Conservation (phyloP, 495 filamentous ascomycete genomes). For the Daldinia loculata region DNA sequence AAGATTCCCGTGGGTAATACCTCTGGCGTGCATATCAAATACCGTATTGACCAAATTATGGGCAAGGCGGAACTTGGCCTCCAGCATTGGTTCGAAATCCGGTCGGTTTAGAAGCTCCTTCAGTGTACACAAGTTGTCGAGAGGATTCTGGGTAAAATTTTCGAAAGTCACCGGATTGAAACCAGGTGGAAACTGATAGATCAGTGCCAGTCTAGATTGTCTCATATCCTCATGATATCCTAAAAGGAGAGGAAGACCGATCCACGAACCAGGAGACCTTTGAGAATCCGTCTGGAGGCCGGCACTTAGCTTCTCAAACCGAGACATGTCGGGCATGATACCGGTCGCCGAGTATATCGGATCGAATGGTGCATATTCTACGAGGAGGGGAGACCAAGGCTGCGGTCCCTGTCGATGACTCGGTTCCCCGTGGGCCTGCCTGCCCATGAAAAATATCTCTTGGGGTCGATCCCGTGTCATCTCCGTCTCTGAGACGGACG, state of each 20-base stretch:
- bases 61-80: conserved; percentile 85
- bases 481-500: conserved; percentile 50
- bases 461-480: conserved; percentile 42
- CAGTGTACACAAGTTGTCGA: conserved; percentile 60
- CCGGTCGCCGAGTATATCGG: conserved; percentile 69
- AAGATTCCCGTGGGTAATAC: conserved; percentile 81
- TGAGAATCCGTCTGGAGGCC: conserved; percentile 65
- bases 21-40: conserved; percentile 77
- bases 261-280: conserved; percentile 68
- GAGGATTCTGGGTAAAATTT: conserved; percentile 55
- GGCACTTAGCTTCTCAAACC: conserved; percentile 69
- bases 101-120: conserved; percentile 60
- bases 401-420: conserved; percentile 46
- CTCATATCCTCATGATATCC: conserved; percentile 87
- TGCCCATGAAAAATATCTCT: conserved; percentile 64
- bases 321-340: conserved; percentile 67
- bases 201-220: conserved; percentile 78
- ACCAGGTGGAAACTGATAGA: conserved; percentile 80
- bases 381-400: conserved; percentile 63
- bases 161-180: conserved; percentile 68
- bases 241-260: conserved; percentile 65
- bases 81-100: conserved; percentile 65
- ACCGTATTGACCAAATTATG: conserved; percentile 80
- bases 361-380: conserved; percentile 74
- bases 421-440: conserved; percentile 54